phyloP scores from a whole-genome alignment of 108 stramenopile genomes.

The Schizochytrium sp. region DNA sequence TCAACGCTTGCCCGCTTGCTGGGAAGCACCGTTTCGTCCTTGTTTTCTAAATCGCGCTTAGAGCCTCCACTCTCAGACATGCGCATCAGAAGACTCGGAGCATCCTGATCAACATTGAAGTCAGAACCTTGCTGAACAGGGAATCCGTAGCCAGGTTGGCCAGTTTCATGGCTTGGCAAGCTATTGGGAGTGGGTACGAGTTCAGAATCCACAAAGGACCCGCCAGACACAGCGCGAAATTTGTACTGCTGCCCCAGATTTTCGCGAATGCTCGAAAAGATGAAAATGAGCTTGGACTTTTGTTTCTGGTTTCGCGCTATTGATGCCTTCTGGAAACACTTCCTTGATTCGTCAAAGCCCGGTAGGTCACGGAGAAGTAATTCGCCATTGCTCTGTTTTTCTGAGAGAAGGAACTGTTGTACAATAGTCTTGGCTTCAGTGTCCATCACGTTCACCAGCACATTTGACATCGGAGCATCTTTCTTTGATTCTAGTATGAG shows the following conservation, averaged over 20 bases:
- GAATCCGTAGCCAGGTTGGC: too few relatives aligned
- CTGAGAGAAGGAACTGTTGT: not conserved
- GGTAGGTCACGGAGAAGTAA: not conserved
- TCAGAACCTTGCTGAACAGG: too few relatives aligned
- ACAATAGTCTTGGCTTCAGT: not conserved
- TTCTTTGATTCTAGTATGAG: not conserved
- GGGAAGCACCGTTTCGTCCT: too few relatives aligned
- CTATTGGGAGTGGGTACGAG: not conserved
- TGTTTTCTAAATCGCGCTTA: too few relatives aligned
- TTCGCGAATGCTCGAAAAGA: not conserved
- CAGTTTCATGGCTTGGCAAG: too few relatives aligned
- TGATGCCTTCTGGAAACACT: not conserved
- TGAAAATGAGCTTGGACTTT: not conserved
- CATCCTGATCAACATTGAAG: too few relatives aligned
- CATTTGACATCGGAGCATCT: not conserved
- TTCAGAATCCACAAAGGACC: constrained; percentile 27
- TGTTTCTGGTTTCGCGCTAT: not conserved
- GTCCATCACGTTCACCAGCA: not conserved
- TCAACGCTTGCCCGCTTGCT: too few relatives aligned
- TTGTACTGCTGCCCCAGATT: not conserved
- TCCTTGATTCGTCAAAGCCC: not conserved
- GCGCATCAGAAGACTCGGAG: too few relatives aligned
- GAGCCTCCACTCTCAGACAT: too few relatives aligned
- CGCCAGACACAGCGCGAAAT: not conserved
- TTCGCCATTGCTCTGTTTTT: not conserved